Percentiles rank a stretch among this genome's conserved stretches.
Evolutionary conservation across 2,329 filamentous ascomycete species (phyloP).

Genomic region (Fusarium guadeloupense): DNA sequence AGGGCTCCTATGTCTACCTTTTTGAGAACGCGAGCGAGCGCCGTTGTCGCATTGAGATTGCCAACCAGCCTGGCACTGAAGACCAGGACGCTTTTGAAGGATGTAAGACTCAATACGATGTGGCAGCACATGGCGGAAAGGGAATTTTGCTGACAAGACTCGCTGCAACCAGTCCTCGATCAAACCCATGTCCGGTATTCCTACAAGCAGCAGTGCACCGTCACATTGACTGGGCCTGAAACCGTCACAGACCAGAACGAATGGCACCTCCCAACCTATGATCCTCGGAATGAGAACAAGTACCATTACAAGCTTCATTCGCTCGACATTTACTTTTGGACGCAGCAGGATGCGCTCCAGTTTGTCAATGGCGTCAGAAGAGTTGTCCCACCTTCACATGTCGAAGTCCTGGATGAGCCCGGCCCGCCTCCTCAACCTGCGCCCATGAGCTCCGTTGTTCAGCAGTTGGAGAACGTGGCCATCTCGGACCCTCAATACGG

Average conservation of each 20-base stretch:
- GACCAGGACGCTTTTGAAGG: conserved; percentile 84
- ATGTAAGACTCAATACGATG: conserved; percentile 61
- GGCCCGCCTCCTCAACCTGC: conserved; percentile 56
- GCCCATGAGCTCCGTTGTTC: conserved; percentile 74
- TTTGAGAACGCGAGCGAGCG: conserved; percentile 76
- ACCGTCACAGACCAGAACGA: conserved; percentile 61
- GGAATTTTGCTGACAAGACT: conserved; percentile 18
- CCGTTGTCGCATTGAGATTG: conserved; percentile 77
- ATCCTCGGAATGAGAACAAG: conserved; percentile 77
- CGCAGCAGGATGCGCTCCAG: conserved; percentile 72
- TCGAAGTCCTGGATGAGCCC: conserved; percentile 73
- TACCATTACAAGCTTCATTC: conserved; percentile 82
- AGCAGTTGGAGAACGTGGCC: conserved; percentile 76
- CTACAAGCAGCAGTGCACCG: conserved; percentile 76
- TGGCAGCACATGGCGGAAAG: neutral
- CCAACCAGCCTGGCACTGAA: conserved; percentile 76
- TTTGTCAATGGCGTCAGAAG: conserved; percentile 75
- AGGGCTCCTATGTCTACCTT: conserved; percentile 81
- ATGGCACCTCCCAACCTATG: conserved; percentile 80
- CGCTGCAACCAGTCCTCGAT: conserved; percentile 66
- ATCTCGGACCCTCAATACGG: conserved; percentile 67
- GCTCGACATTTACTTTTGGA: conserved; percentile 84
- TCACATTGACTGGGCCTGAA: conserved; percentile 72
- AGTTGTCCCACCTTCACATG: conserved; percentile 68
- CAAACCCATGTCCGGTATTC: conserved; percentile 72